Base-by-base conservation (phyloP, 1,284 basidiomycete genomes). In the Cryptococcus amylolentus region DNA sequence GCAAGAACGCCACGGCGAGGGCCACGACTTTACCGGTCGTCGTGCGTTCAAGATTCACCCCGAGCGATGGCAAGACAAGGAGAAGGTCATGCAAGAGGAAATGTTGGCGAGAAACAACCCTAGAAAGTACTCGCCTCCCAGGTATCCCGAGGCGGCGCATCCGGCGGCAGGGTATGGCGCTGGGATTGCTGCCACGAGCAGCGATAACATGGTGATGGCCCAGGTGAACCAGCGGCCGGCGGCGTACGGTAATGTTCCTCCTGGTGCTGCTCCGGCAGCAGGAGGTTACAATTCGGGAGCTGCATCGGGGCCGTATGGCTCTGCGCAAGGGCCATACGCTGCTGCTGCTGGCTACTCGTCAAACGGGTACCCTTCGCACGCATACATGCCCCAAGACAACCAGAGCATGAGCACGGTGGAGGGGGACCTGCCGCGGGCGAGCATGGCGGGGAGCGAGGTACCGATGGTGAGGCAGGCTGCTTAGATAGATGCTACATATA, bases 11-110 rank as follows among this genome's bases (percentile, higher is more conserved):
- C 66, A 75, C 53, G 70, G 64, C 14, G 63, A 69, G 27, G 71
- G 67, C 18, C 65, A 73, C 56, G 70, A 76, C 51, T 76, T 74
- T 51, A 70, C 72, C 3, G 73, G 73, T 13, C 59, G 73, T 52
- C 28, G 59, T 14, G 70, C 70, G 14, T 72, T 72, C 45, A 58
- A 51, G 7, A 49, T 52, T 20, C 60, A 69, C 54, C 70, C 70
- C 13, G 69, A 72, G 23, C 46, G 67, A 59, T 72, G 70, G 70
- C 55, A 66, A 49, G 58, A 54, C 23, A 39, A 63, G 39, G 64
- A 63, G 47, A 52, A 63, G 50, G 51, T 31, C 28, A 64, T 70
- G 66, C 52, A 55, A 18, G 35, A 56, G 45, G 56, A 67, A 2
- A 72, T 68, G 66, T 42, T 52, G 20, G 60, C 60, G 12, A 59